These are phyloP conservation scores for Globisporangium polare DNA, from an alignment of 352 stramenopile species.

Conservation along the genomic window DNA sequence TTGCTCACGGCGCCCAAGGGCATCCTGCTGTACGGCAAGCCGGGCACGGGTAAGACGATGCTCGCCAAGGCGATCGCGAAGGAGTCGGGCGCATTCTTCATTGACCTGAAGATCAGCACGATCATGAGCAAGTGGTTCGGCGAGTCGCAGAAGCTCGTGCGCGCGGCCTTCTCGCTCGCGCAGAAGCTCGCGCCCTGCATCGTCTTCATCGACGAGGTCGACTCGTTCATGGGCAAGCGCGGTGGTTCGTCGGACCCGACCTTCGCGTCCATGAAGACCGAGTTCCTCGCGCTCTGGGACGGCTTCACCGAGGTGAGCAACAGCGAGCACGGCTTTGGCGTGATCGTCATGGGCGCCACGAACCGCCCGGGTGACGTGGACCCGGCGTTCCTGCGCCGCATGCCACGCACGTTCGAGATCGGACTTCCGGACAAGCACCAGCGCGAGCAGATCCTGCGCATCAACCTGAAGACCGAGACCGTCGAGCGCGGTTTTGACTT, in stretches of 20 bases:
- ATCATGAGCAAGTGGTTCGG: slow-evolving; percentile 92
- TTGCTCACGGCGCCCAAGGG: slow-evolving; percentile 86
- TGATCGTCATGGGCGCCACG: slow-evolving; percentile 96
- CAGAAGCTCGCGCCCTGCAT: slow-evolving; percentile 95
- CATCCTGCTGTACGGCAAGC: slow-evolving; percentile 81
- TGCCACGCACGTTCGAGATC: slow-evolving; percentile 96
- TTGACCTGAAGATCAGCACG: slow-evolving; percentile 87
- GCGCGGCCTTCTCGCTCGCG: slow-evolving; percentile 91
- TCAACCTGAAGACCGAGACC: slow-evolving; percentile 90
- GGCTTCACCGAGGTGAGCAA: slow-evolving; percentile 88
- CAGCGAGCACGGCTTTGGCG: slow-evolving; percentile 71
- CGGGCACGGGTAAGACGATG: slow-evolving; percentile 90
- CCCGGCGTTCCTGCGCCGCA: slow-evolving; percentile 92
- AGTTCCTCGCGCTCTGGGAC: slow-evolving; percentile 98
- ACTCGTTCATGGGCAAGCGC: slow-evolving; percentile 90
- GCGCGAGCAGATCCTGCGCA: slow-evolving; percentile 91
- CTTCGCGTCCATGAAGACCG: slow-evolving; percentile 88
- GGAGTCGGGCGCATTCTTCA: slow-evolving; percentile 89
- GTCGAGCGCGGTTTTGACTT: slow-evolving; percentile 81
- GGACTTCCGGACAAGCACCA: slow-evolving; percentile 83
- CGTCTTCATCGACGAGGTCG: slow-evolving; percentile 98
- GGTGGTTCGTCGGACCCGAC: slow-evolving; percentile 74
- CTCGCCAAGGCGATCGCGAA: slow-evolving; percentile 94
- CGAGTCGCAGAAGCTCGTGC: slow-evolving; percentile 92
- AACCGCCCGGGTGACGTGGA: slow-evolving; percentile 93